phyloP scores from a whole-genome alignment of 164 flowering plant species.

The Stephania yunnanensis region DNA sequence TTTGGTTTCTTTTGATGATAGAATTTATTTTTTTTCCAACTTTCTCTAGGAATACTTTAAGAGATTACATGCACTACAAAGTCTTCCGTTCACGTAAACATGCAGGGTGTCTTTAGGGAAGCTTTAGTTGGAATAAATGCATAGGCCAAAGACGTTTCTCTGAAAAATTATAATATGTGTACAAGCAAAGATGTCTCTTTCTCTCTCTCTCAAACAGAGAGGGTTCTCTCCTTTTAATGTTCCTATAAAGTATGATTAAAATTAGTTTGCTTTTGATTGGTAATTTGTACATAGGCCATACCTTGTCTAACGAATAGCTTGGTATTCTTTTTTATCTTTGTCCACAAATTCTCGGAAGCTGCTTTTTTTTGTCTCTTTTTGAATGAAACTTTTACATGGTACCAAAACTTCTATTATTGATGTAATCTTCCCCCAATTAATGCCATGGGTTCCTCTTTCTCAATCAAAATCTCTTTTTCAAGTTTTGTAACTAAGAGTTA shows the following conservation, averaged over 20 bases:
- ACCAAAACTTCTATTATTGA: constrained; percentile 7
- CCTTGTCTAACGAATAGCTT: constrained; percentile 19
- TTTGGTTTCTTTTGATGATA: background rate
- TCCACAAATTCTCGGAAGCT: constrained; percentile 11
- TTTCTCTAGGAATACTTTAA: constrained; percentile 6
- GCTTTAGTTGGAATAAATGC: constrained; percentile 8
- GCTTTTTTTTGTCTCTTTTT: constrained; percentile 10
- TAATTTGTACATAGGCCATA: constrained; percentile 24
- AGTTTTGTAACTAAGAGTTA: background rate
- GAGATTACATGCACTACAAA: background rate
- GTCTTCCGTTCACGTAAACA: constrained; percentile 24
- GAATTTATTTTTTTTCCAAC: background rate
- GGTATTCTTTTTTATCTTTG: constrained; percentile 6
- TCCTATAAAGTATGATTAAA: constrained; percentile 32
- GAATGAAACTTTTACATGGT: constrained; percentile 6
- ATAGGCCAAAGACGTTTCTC: constrained; percentile 32
- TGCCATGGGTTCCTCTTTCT: background rate
- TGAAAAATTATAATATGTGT: background rate
- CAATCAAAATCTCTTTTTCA: background rate
- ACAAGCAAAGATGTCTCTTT: background rate
- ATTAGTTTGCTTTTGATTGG: constrained; percentile 25
- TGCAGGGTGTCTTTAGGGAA: constrained; percentile 25
- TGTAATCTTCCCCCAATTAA: background rate
- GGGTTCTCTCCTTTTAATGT: constrained; percentile 58
- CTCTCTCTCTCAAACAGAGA: background rate